These are phyloP conservation scores for Datura wrightii DNA, from an alignment of 257 asterid genomes.

Conservation along the genomic window DNA sequence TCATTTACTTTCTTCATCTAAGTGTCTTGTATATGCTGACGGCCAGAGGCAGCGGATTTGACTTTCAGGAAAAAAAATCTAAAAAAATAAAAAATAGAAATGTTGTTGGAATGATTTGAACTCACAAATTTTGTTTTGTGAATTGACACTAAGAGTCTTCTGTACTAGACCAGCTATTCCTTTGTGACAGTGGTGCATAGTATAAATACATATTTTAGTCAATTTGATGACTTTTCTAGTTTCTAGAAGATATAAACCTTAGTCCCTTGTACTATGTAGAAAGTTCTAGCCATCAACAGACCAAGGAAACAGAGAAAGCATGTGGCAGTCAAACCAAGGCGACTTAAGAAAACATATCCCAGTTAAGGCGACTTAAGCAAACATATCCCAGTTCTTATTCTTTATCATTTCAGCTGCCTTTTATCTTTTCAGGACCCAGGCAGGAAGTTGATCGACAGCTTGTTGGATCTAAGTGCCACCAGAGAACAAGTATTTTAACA, in stretches of 20 bases:
- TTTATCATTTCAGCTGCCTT: slow-evolving; percentile 8
- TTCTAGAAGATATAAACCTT: neutral
- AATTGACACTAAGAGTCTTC: neutral
- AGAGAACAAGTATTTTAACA: slow-evolving; percentile 25
- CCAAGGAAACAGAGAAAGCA: neutral
- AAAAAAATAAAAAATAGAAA: neutral
- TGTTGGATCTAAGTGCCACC: slow-evolving; percentile 23
- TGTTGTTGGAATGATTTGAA: neutral
- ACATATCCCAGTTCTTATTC: neutral
- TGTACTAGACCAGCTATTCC: slow-evolving; percentile 5
- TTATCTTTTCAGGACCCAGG: slow-evolving; percentile 18
- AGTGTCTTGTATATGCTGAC: neutral
- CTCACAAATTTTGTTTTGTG: neutral
- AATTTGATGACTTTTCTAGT: neutral
- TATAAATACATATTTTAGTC: neutral
- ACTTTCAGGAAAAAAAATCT: neutral
- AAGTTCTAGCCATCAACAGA: neutral
- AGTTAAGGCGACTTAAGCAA: neutral
- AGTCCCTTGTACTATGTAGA: neutral
- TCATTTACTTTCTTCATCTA: neutral
- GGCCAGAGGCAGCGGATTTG: neutral
- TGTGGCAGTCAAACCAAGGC: neutral
- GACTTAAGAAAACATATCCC: neutral
- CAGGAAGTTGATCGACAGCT: neutral
- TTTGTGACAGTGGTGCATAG: neutral